Evolutionary conservation across 2,329 filamentous ascomycete genomes (phyloP).

Genomic region (Endocalyx cinctus): DNA sequence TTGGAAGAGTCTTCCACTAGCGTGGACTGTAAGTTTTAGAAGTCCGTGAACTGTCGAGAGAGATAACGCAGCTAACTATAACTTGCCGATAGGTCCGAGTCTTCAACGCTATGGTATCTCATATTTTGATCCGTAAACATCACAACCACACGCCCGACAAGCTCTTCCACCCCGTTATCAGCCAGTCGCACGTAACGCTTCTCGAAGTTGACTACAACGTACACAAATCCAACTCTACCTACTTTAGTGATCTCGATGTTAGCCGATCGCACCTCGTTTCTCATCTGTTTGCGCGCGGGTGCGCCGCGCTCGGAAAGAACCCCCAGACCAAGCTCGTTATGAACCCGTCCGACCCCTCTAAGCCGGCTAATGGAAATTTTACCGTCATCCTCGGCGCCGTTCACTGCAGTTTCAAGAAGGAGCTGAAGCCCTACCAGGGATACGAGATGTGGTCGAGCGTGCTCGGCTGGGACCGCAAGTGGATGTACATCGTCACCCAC

Average conservation of each 20-base stretch:
- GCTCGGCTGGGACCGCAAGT: slow-evolving; percentile 74
- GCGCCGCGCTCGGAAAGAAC: slow-evolving; percentile 48
- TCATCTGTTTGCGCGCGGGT: slow-evolving; percentile 57
- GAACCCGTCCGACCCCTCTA: slow-evolving; percentile 38
- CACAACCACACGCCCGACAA: slow-evolving; percentile 52
- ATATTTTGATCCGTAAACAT: slow-evolving; percentile 46
- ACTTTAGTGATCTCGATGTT: slow-evolving; percentile 82
- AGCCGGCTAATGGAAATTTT: slow-evolving; percentile 48
- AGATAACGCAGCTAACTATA: not conserved
- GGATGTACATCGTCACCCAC: slow-evolving; percentile 72
- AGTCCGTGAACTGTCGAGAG: not conserved
- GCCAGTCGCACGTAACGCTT: slow-evolving; percentile 60
- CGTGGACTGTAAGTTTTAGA: slow-evolving; percentile 67
- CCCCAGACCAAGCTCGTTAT: slow-evolving; percentile 44
- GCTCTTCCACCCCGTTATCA: slow-evolving; percentile 69
- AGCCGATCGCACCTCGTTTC: slow-evolving; percentile 76
- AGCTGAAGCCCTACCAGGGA: slow-evolving; percentile 63
- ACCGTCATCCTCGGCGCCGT: slow-evolving; percentile 68
- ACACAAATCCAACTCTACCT: slow-evolving; percentile 80
- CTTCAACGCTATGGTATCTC: slow-evolving; percentile 51
- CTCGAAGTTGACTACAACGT: slow-evolving; percentile 84
- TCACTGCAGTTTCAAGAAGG: slow-evolving; percentile 66
- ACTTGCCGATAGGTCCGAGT: slow-evolving; percentile 51
- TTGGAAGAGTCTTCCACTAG: slow-evolving; percentile 68
- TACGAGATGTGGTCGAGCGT: slow-evolving; percentile 73